A percentile compares a stretch with the other conserved stretches of the same genome.
Conservation (phyloP, 345 rosid genomes). For the Syzygium oleosum region DNA sequence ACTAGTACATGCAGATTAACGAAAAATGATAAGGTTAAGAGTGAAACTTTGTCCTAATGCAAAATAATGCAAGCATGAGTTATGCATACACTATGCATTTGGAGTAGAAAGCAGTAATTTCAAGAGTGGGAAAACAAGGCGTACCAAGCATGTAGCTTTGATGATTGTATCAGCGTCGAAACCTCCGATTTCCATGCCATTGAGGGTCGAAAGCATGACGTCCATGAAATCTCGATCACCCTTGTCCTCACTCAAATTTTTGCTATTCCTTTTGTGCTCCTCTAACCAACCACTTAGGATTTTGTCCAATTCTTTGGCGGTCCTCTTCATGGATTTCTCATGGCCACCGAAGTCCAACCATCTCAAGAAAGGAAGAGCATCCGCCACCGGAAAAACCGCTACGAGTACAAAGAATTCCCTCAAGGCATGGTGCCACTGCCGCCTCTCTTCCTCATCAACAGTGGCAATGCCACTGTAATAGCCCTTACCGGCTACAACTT, state of each 20-base stretch:
- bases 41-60: background rate
- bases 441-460: conserved; percentile 1
- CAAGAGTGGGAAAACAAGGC: background rate
- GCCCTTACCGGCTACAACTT: conserved; percentile 26
- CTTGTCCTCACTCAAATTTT: background rate
- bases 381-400: conserved; percentile 8
- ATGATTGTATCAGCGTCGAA: background rate
- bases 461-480: background rate
- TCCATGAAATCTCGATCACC: conserved; percentile 11
- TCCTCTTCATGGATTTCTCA: conserved; percentile 13
- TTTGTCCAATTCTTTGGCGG: conserved; percentile 4
- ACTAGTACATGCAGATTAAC: background rate
- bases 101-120: background rate
- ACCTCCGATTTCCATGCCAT: background rate
- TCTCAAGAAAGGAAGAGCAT: conserved; percentile 15
- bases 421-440: conserved; percentile 3
- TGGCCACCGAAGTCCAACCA: conserved; percentile 19
- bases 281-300: conserved; percentile 7
- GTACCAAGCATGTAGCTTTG: background rate
- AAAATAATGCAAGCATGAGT: background rate
- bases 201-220: conserved; percentile 2
- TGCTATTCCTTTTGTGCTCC: conserved; percentile 3
- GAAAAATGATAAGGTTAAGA: background rate
- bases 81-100: background rate
- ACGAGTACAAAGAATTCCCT: background rate